phyloP scores from a whole-genome alignment of 169 alveolate species.

The Plasmodium yoelii region DNA sequence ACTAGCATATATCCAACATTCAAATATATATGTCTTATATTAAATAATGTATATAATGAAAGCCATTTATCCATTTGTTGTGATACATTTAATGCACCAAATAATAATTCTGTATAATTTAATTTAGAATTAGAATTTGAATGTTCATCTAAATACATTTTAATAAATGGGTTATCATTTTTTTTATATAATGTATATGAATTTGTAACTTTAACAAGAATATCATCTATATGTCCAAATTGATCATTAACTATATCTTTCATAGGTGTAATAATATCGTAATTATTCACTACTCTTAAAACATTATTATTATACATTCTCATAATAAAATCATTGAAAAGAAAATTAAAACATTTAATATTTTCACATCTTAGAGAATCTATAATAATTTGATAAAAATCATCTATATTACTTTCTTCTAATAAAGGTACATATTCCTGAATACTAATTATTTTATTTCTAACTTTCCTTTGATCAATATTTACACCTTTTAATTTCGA shows the following conservation, averaged over 20 bases:
- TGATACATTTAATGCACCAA: conserved; percentile 19
- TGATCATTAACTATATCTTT: conserved; percentile 18
- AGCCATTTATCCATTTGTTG: conserved; percentile 6
- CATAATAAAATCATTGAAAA: conserved; percentile 21
- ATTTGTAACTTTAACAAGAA: conserved; percentile 6
- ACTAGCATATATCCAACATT: conserved; percentile 41
- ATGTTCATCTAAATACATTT: background rate
- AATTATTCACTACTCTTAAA: background rate
- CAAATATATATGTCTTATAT: conserved; percentile 64
- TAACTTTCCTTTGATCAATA: background rate
- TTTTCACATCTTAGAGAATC: conserved; percentile 46
- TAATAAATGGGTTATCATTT: background rate
- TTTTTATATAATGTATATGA: conserved; percentile 3
- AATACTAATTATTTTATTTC: background rate
- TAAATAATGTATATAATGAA: conserved; percentile 38
- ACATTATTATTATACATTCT: conserved; percentile 12
- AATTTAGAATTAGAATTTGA: conserved; percentile 1
- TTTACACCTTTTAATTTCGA: conserved; percentile 2
- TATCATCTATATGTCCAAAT: background rate
- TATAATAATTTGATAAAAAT: conserved; percentile 5
- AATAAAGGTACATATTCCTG: conserved; percentile 31
- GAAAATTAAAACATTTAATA: conserved; percentile 44
- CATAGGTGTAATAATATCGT: background rate
- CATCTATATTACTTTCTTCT: conserved; percentile 1
- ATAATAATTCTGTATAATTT: conserved; percentile 21